Base-by-base conservation (phyloP, 2,329 filamentous ascomycete species). In the Trichoderma arundinaceum region DNA sequence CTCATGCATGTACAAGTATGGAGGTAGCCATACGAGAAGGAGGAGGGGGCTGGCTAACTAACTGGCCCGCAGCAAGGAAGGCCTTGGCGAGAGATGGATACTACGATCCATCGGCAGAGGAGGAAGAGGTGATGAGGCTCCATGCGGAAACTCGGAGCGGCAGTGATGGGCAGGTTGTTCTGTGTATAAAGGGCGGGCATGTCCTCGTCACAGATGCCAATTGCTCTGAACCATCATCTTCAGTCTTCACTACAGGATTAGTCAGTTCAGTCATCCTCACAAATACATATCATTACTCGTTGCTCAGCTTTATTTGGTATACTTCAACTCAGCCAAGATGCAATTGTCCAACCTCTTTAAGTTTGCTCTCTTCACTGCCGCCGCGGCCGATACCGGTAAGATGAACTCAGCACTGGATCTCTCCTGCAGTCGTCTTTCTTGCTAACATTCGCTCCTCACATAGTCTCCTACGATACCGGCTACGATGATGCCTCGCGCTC, bases 381-480 rank as follows among this genome's bases (percentile, higher is more conserved):
- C 78, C 65, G 74, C 77, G 19, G 79, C 79, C 70, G 73, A 72
- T 66, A 72, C 74, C 54, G 76, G 77, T 78, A 70, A 33, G 57
- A 43, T 6, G 2, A 41, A 39, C 9, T 33, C 10, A 1, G 9
- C 17, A 54, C 2, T 8, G n/a, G 19, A 33, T 22, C 12, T 4
- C 8, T 7, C 8, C 13, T 3, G 17, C 15, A 19, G n/a, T 9
- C 48, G 10, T 38, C 41, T 49, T 39, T 48, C 35, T 38, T 38
- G 64, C 69, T 72, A 61, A 73, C 66, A 57, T n/a, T 10, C 15
- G 7, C 6, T 6, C 9, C 9, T n/a, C 9, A 5, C 53, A 15
- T 73, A 76, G 90, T 93, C 73, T 89, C 88, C 69, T 94, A 89
- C 77, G 91, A 94, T 78, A 78, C 80, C 19, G 87, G 84, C 74